These are phyloP conservation scores for Penicillium daleae DNA, from an alignment of 495 filamentous ascomycete species.

Conservation along the genomic window DNA sequence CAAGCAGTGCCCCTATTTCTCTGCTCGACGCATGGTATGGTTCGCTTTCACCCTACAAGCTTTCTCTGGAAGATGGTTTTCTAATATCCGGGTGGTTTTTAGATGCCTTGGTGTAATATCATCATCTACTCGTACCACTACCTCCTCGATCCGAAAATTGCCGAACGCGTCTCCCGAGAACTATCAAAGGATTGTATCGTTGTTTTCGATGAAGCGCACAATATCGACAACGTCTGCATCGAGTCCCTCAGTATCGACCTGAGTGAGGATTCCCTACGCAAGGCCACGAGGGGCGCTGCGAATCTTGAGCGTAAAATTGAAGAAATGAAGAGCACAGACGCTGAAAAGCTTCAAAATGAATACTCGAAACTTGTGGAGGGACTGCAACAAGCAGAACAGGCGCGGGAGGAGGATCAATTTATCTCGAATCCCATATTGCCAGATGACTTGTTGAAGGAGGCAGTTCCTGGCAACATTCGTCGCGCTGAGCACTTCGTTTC, in stretches of 20 bases:
- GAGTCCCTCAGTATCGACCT: conserved; percentile 96
- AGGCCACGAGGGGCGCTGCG: conserved; percentile 83
- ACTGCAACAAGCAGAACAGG: conserved; percentile 82
- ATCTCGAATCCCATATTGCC: conserved; percentile 80
- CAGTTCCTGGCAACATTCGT: conserved; percentile 94
- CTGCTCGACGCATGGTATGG: conserved; percentile 85
- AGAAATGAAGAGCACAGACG: conserved; percentile 91
- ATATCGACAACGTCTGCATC: conserved; percentile 99
- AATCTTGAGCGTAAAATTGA: conserved; percentile 88
- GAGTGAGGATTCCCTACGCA: conserved; percentile 89
- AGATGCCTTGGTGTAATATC: conserved; percentile 99
- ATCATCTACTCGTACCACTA: conserved; percentile 99
- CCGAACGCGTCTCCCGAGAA: conserved; percentile 93
- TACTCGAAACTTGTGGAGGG: conserved; percentile 96
- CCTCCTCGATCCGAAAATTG: conserved; percentile 96
- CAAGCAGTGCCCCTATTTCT: conserved; percentile 98
- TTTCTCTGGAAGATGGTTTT: neutral
- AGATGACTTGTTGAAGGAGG: conserved; percentile 65
- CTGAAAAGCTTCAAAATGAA: conserved; percentile 89
- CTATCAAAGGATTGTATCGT: conserved; percentile 98
- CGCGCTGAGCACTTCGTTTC: conserved; percentile 95
- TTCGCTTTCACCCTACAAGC: neutral
- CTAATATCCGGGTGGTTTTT: neutral
- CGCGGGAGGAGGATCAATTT: conserved; percentile 89
- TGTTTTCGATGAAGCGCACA: conserved; percentile 98